Base-by-base conservation (phyloP, 225 moss, liverwort and hornwort species). In the Marchantia paleacea region DNA sequence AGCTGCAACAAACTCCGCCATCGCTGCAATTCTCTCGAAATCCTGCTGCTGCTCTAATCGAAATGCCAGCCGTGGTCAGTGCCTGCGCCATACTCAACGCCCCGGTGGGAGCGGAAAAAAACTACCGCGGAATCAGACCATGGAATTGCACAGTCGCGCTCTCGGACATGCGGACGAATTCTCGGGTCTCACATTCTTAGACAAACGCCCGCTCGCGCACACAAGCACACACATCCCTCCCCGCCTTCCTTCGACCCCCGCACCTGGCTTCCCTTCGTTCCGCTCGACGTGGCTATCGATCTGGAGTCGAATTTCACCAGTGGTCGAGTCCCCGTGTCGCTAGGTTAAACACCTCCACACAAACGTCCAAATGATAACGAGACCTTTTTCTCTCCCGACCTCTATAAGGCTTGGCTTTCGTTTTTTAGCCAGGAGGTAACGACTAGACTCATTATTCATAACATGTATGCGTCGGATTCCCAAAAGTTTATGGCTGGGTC, bases 281-380 rank as follows among this genome's bases (percentile, higher is more conserved):
- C 57, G 1, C 19, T 54, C 5, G 28, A 73, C 39, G 24, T 29
- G 28, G n/a, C 12, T 19, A 52, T 72, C 52, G 54, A 53, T 74
- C 74, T 48, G 54, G 74, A 74, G 24, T 29, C 14, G 54, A 26
- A 28, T 55, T 54, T 15, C 10, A 71, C 73, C 73, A 54, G 50
- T 73, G 5, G 53, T 29, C 26, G 26, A 55, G 54, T 5, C 54
- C 26, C 12, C 54, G 54, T 29, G 74, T 74, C 54, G 50, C 74
- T 51, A 54, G 54, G 54, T 74, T 54, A 74, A 74, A 74, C 55
- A 13, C 54, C 74, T 74, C 74, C 74, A 74, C 74, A 74, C 53
- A 74, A 74, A 74, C 55, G 28, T 74, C 74, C 74, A 74, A 74
- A 74, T 11, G 29, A 74, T 74, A 28, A 74, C 54, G 49, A 53